Evolutionary conservation across 2,329 filamentous ascomycete genomes (phyloP).

Genomic region (Cladosporium sp.): DNA sequence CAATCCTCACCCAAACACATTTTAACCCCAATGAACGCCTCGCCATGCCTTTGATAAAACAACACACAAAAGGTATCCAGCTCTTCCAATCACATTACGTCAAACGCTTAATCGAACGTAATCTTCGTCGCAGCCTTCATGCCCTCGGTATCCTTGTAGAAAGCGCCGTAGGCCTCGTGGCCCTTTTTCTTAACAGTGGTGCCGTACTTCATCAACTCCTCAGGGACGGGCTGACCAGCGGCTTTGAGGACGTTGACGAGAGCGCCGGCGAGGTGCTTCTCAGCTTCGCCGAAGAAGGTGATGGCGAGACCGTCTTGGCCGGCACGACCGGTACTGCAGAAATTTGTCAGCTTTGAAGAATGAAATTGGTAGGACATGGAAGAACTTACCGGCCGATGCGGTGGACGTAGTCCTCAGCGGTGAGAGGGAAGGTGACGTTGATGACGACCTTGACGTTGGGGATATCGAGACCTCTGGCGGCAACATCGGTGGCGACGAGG

Average conservation of each 20-base stretch:
- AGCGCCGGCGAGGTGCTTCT: conserved; percentile 88
- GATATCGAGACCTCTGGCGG: conserved; percentile 90
- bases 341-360: conserved; percentile 19
- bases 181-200: conserved; percentile 99
- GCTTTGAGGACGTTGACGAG: conserved; percentile 92
- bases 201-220: conserved; percentile 90
- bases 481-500: conserved; percentile 93
- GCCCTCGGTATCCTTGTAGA: conserved; percentile 86
- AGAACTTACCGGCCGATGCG: conserved; percentile 68
- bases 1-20: not conserved
- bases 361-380: no score
- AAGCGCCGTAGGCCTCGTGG: conserved; percentile 91
- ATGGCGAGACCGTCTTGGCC: conserved; percentile 86
- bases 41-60: not conserved
- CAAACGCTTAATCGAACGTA: conserved; percentile 67
- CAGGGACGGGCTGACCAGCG: conserved; percentile 88
- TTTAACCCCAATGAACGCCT: not conserved
- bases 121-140: conserved; percentile 88
- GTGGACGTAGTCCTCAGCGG: conserved; percentile 96
- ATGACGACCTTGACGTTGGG: conserved; percentile 92
- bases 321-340: conserved; percentile 77
- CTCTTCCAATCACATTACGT: not conserved
- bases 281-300: conserved; percentile 91
- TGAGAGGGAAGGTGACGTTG: conserved; percentile 92
- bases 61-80: not conserved